Evolutionary conservation across 306 rosid species (phyloP).

Genomic region (Echinosophora koreensis): DNA sequence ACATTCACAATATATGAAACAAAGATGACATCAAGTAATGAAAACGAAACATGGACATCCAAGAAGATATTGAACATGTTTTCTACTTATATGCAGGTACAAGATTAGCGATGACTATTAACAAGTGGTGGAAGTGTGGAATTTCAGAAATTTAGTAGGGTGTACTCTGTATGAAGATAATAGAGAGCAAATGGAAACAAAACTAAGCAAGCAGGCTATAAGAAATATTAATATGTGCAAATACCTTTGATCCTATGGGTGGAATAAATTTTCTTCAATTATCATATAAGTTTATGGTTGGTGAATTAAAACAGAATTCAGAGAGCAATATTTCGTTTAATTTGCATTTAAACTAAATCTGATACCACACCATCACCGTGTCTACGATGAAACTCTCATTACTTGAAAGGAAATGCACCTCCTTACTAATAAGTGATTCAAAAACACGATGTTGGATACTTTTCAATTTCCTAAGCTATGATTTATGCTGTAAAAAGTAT

Average conservation of each 20-base stretch:
- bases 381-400: not conserved
- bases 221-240: not conserved
- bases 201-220: not conserved
- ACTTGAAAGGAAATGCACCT: conserved; percentile 12
- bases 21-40: not conserved
- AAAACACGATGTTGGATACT: not conserved
- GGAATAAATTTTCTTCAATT: conserved; percentile 6
- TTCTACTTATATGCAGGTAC: not conserved
- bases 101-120: conserved; percentile 1
- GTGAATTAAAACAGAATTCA: not conserved
- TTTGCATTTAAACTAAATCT: not conserved
- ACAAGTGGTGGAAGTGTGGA: conserved; percentile 5
- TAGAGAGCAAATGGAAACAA: not conserved
- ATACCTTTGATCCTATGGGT: not conserved
- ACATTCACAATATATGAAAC: not conserved
- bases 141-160: conserved; percentile 13
- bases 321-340: not conserved
- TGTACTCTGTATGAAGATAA: not conserved
- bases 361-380: not conserved
- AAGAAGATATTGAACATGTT: conserved; percentile 25
- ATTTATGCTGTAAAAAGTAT: not conserved
- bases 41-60: conserved; percentile 4
- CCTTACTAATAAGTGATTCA: not conserved
- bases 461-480: not conserved
- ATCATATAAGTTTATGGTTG: not conserved